A percentile compares a stretch with the other conserved stretches of the same genome.
Conservation (phyloP, 192 early-diverging fungal species). For the Piromyces sp. region DNA sequence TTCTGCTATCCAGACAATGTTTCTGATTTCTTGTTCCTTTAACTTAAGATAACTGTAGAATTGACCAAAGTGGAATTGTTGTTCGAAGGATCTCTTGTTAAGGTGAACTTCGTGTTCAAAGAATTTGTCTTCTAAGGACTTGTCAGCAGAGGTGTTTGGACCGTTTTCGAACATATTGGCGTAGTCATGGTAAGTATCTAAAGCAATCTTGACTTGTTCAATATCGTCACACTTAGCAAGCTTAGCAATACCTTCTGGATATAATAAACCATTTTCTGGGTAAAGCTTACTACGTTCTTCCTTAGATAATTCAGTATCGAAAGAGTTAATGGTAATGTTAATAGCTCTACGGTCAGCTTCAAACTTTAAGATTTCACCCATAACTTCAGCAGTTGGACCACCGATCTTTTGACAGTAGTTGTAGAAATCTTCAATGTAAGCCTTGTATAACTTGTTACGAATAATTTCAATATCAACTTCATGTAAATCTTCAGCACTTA, state of each 20-base stretch:
- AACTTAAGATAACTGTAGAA: conserved; percentile 91
- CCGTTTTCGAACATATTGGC: conserved; percentile 56
- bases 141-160: conserved; percentile 25
- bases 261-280: conserved; percentile 76
- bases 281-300: conserved; percentile 92
- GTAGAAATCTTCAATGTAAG: conserved; percentile 97
- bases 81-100: conserved; percentile 82
- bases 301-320: conserved; percentile 90
- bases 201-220: conserved; percentile 75
- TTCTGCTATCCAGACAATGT: conserved; percentile 97
- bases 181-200: conserved; percentile 82
- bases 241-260: conserved; percentile 71
- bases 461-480: conserved; percentile 99
- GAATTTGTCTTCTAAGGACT: conserved; percentile 82
- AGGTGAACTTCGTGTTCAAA: conserved; percentile 88
- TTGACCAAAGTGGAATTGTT: conserved; percentile 91
- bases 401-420: conserved; percentile 65
- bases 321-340: conserved; percentile 98
- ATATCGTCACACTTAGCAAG: conserved; percentile 78
- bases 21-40: conserved; percentile 96
- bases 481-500: conserved; percentile 91
- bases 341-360: conserved; percentile 95
- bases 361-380: conserved; percentile 88
- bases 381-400: conserved; percentile 73
- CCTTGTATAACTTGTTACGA: conserved; percentile 95